Evolutionary conservation across 164 flowering plant genomes (phyloP).

Genomic region (Chimonanthus salicifolius): DNA sequence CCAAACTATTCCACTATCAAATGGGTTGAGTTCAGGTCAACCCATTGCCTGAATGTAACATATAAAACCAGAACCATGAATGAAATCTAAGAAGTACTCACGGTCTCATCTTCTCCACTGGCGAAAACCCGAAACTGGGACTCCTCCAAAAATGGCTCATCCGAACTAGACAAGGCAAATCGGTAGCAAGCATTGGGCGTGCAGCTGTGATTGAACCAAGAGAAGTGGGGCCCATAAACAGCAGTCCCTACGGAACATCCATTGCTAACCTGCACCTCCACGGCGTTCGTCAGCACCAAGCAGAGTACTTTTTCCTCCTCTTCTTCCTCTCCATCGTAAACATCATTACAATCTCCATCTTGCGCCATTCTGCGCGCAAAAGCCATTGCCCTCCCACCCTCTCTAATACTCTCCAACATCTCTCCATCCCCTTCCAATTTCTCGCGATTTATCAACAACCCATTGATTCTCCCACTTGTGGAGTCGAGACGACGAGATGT

Average conservation of each 20-base stretch:
- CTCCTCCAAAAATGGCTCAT: not conserved
- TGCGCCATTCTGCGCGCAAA: slow-evolving; percentile 25
- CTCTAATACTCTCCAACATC: slow-evolving; percentile 19
- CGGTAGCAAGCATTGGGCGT: slow-evolving; percentile 72
- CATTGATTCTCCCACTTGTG: slow-evolving; percentile 26
- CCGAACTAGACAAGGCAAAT: slow-evolving; percentile 19
- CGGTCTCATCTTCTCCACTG: slow-evolving; percentile 6
- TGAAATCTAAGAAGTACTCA: not conserved
- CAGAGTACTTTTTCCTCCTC: slow-evolving; percentile 44
- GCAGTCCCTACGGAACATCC: slow-evolving; percentile 43
- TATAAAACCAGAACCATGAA: too few relatives aligned
- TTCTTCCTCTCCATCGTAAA: not conserved
- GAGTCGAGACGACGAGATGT: not conserved
- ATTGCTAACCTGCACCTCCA: slow-evolving; percentile 44
- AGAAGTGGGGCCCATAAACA: slow-evolving; percentile 50
- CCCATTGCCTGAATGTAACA: too few relatives aligned
- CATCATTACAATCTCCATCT: slow-evolving; percentile 6
- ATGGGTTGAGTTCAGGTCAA: too few relatives aligned
- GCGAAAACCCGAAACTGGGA: slow-evolving; percentile 22
- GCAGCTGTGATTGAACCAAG: slow-evolving; percentile 86
- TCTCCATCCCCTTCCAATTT: slow-evolving; percentile 20
- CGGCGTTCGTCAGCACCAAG: slow-evolving; percentile 59
- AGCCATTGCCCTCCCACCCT: slow-evolving; percentile 41
- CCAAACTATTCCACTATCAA: too few relatives aligned
- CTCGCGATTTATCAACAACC: slow-evolving; percentile 43